Percentiles rank a stretch among this genome's conserved stretches.
These are phyloP conservation scores for Nicotiana undulata DNA, from an alignment of 257 asterid species.

Conservation along the genomic window DNA sequence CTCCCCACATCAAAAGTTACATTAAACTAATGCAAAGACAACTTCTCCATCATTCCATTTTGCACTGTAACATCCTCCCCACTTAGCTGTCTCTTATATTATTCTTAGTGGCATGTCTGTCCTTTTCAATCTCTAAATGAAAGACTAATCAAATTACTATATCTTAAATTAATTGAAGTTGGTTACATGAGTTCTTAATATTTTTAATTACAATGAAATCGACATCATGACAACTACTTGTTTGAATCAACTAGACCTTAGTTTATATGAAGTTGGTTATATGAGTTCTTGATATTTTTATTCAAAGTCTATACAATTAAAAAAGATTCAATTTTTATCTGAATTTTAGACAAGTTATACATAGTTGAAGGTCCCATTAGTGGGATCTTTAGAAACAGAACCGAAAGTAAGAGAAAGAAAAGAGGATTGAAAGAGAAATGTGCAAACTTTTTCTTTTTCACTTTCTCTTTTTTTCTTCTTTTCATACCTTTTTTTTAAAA, in stretches of 20 bases:
- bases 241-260: too few species aligned
- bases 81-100: background rate
- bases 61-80: constrained; percentile 14
- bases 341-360: background rate
- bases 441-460: constrained; percentile 2
- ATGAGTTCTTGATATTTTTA: background rate
- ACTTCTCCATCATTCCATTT: constrained; percentile 16
- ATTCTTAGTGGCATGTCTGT: background rate
- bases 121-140: background rate
- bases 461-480: background rate
- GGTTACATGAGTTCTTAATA: too few species aligned
- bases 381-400: background rate
- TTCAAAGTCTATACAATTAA: background rate
- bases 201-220: too few species aligned
- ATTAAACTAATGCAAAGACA: background rate
- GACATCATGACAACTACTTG: too few species aligned
- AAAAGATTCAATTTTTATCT: background rate
- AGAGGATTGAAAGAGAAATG: background rate
- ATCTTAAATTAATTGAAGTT: too few species aligned
- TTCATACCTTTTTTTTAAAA: background rate
- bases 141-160: background rate
- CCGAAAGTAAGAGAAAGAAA: background rate
- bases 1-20: constrained; percentile 11
- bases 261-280: background rate
- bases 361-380: background rate